phyloP scores from a whole-genome alignment of 257 asterid genomes.

The Prunella vulgaris region DNA sequence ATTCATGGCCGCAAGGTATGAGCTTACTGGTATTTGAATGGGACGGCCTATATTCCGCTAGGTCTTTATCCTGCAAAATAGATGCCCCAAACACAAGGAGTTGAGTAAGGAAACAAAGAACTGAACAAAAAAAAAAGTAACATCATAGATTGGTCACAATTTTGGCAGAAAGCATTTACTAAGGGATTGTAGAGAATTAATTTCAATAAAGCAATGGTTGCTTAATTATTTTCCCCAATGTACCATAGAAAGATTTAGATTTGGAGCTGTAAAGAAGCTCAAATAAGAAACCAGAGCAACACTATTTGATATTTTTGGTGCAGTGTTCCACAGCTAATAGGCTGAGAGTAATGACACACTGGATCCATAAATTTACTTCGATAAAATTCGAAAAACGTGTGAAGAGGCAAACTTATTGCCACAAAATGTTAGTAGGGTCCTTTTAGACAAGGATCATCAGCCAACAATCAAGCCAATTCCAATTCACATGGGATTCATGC shows the following conservation, averaged over 20 bases:
- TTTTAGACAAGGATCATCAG: background rate
- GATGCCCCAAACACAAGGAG: background rate
- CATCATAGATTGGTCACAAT: background rate
- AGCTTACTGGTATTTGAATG: constrained; percentile 62
- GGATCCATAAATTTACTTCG: background rate
- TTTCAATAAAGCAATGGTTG: background rate
- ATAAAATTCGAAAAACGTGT: background rate
- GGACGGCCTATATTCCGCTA: constrained; percentile 64
- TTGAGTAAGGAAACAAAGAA: background rate
- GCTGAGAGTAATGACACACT: background rate
- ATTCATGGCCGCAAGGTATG: constrained; percentile 59
- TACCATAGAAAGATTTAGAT: background rate
- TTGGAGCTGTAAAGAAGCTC: background rate
- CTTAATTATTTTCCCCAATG: background rate
- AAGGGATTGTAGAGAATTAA: background rate
- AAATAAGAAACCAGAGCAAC: background rate
- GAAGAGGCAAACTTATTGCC: background rate
- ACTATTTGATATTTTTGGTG: background rate
- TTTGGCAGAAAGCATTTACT: background rate
- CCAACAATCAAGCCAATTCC: background rate
- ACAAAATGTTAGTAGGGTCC: background rate
- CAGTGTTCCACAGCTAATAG: background rate
- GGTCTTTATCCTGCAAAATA: constrained; percentile 63
- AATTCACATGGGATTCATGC: constrained; percentile 5
- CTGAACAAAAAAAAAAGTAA: background rate